phyloP scores from a whole-genome alignment of 116 monocot genomes.

The Phalaenopsis hybrid region DNA sequence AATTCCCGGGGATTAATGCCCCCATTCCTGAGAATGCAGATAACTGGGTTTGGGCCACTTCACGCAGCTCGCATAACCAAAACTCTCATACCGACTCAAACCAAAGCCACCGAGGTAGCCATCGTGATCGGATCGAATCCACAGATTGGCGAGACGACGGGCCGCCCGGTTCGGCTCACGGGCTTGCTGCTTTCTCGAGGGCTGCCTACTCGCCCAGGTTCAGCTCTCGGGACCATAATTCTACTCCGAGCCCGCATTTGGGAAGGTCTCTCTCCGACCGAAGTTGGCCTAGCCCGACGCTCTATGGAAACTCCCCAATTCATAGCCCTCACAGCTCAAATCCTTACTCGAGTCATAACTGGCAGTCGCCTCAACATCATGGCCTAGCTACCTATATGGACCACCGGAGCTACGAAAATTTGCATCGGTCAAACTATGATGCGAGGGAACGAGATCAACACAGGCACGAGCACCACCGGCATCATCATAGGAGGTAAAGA shows the following conservation, averaged over 20 bases:
- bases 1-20: conserved; percentile 80
- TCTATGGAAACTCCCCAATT: conserved; percentile 12
- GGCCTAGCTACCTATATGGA: neutral
- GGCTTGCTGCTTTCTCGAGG: conserved; percentile 3
- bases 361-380: conserved; percentile 5
- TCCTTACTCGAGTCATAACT: conserved; percentile 1
- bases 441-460: neutral
- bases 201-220: conserved; percentile 30
- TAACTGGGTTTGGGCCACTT: conserved; percentile 37
- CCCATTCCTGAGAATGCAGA: conserved; percentile 81
- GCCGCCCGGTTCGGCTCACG: conserved; percentile 12
- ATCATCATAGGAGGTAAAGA: conserved; percentile 9
- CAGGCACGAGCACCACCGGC: neutral
- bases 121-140: conserved; percentile 2
- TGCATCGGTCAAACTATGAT: neutral
- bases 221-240: conserved; percentile 18
- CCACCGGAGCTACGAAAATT: conserved; percentile 4
- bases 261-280: conserved; percentile 41
- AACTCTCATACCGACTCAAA: neutral
- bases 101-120: conserved; percentile 1
- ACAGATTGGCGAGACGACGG: conserved; percentile 11
- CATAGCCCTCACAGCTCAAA: conserved; percentile 23
- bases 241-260: conserved; percentile 14
- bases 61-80: conserved; percentile 10
- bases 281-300: conserved; percentile 20